phyloP scores from a whole-genome alignment of 306 rosid species.

The Bauhinia variegata region DNA sequence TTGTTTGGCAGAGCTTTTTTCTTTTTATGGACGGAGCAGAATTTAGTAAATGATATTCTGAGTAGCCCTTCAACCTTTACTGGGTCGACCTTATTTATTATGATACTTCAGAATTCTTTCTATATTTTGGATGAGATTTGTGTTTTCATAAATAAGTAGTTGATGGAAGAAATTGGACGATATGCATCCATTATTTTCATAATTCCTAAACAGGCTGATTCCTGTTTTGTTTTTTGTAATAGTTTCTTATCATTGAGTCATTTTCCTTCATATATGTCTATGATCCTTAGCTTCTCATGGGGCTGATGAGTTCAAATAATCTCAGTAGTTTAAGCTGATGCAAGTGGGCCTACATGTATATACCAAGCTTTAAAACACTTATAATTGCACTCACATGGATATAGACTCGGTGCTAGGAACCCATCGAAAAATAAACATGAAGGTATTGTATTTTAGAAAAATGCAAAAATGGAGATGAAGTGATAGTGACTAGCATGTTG shows the following conservation, averaged over 20 bases:
- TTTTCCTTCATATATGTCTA: slow-evolving; percentile 25
- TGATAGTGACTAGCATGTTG: too few species aligned
- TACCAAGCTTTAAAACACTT: slow-evolving; percentile 1
- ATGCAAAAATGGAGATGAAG: too few species aligned
- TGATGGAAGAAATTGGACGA: too few species aligned
- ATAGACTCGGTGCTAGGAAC: too few species aligned
- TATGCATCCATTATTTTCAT: too few species aligned
- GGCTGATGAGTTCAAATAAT: too few species aligned
- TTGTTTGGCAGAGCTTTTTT: slow-evolving; percentile 33
- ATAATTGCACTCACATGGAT: too few species aligned
- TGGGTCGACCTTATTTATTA: slow-evolving; percentile 16
- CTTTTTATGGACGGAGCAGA: slow-evolving; percentile 15
- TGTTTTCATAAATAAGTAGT: too few species aligned
- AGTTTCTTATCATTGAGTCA: neutral
- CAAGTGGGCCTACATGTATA: slow-evolving; percentile 5
- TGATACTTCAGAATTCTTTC: slow-evolving; percentile 11
- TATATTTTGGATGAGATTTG: too few species aligned
- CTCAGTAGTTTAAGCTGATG: too few species aligned
- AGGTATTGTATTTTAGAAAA: too few species aligned
- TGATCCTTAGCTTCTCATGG: slow-evolving; percentile 24
- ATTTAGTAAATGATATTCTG: slow-evolving; percentile 9
- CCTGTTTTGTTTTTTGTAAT: slow-evolving; percentile 4
- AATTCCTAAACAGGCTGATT: slow-evolving; percentile 18
- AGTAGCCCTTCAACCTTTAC: slow-evolving; percentile 9
- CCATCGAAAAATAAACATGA: too few species aligned